A percentile compares a stretch with the other conserved stretches of the same genome.
These are phyloP conservation scores for Strigomonas galati DNA, from an alignment of 208 protist genomes.

Conservation along the genomic window DNA sequence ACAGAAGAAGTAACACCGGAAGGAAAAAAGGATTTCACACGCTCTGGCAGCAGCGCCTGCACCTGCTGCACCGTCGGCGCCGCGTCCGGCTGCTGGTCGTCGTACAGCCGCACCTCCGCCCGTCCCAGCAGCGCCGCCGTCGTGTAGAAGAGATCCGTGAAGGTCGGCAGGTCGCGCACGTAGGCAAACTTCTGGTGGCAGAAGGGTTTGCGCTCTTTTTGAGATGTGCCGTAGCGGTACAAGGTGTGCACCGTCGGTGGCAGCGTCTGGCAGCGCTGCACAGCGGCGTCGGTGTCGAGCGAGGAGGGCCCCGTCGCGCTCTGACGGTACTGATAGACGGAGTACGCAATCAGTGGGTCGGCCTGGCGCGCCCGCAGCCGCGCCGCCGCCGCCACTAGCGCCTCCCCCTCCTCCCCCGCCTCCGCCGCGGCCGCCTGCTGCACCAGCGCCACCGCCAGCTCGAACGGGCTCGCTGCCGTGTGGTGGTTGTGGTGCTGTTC, in stretches of 20 bases:
- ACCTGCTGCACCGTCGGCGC: not conserved
- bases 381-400: not conserved
- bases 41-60: not conserved
- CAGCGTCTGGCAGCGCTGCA: not conserved
- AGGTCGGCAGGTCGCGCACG: constrained; percentile 3
- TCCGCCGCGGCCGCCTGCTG: constrained; percentile 8
- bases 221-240: constrained; percentile 1
- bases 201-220: not conserved
- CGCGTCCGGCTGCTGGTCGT: constrained; percentile 2
- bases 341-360: too few relatives aligned
- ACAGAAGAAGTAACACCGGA: not conserved
- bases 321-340: too few relatives aligned
- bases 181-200: constrained; percentile 3
- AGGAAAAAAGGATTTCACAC: not conserved
- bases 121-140: constrained; percentile 5
- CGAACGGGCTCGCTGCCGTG: not conserved
- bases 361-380: not conserved
- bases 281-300: too few relatives aligned
- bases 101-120: not conserved
- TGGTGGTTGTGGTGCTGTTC: not conserved
- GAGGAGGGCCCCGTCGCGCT: too few relatives aligned
- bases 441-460: constrained; percentile 7
- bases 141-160: not conserved
- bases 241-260: constrained; percentile 3
- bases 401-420: not conserved